Percentiles rank a stretch among this genome's conserved stretches.
Evolutionary conservation across 441 rosid genomes (phyloP).

Genomic region (Pelargonium fulgidum): DNA sequence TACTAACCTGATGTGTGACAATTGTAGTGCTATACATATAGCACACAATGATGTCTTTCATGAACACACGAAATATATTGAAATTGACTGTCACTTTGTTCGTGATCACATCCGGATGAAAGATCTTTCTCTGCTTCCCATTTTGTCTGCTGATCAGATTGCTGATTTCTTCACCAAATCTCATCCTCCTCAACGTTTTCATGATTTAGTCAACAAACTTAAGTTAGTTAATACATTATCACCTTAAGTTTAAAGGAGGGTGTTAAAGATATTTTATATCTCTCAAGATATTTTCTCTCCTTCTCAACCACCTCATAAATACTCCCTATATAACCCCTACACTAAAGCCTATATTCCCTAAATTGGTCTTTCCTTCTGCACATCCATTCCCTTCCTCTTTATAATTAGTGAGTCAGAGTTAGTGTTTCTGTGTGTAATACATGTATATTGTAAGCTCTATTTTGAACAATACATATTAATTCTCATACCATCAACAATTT

Average conservation of each 20-base stretch:
- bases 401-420: no score
- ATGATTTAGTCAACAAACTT: background rate
- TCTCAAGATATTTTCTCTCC: no score
- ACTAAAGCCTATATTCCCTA: no score
- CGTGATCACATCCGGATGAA: background rate
- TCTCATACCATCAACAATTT: no score
- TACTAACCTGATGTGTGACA: background rate
- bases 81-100: constrained; percentile 5
- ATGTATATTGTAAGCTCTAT: no score
- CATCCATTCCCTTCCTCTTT: no score
- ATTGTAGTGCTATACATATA: background rate
- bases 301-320: no score
- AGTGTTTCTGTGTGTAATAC: no score
- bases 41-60: background rate
- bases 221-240: background rate
- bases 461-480: no score
- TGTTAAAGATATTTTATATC: no score
- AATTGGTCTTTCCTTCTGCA: no score
- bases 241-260: background rate
- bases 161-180: background rate
- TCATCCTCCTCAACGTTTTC: background rate
- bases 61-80: background rate
- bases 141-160: background rate
- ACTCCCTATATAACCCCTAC: no score
- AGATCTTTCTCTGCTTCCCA: background rate